These are phyloP conservation scores for Trichophyton simii DNA, from an alignment of 2,329 filamentous ascomycete genomes.

Conservation along the genomic window DNA sequence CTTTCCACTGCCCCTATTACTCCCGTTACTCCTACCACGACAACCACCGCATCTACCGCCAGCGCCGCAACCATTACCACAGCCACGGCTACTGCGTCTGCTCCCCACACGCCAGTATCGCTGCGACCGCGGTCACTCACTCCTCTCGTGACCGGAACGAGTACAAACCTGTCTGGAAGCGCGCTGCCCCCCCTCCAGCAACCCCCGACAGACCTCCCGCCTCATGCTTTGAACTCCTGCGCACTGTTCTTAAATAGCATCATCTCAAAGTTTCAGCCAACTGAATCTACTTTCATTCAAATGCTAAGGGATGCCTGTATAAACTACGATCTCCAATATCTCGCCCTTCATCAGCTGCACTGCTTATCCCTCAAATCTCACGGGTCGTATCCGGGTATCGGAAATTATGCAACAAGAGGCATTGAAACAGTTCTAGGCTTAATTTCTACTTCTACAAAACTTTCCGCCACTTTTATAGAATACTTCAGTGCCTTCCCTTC, in stretches of 20 bases:
- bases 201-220: neutral
- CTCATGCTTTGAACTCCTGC: neutral
- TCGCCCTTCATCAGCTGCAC: slow-evolving; percentile 54
- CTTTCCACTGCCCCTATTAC: neutral
- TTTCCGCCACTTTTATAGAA: slow-evolving; percentile 29
- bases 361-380: slow-evolving; percentile 41
- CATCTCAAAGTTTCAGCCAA: neutral
- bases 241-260: neutral
- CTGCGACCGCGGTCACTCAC: neutral
- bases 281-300: neutral
- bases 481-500: slow-evolving; percentile 41
- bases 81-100: too few species aligned
- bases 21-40: too few species aligned
- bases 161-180: neutral
- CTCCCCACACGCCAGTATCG: neutral
- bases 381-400: slow-evolving; percentile 27
- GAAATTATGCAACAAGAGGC: slow-evolving; percentile 19
- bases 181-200: neutral
- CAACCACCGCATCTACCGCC: too few species aligned
- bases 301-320: slow-evolving; percentile 47
- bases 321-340: slow-evolving; percentile 48
- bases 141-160: neutral
- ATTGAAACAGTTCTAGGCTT: slow-evolving; percentile 31
- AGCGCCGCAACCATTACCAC: too few species aligned
- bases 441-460: slow-evolving; percentile 34